phyloP scores from a whole-genome alignment of 164 flowering plant genomes.

The Liquidambar formosana region DNA sequence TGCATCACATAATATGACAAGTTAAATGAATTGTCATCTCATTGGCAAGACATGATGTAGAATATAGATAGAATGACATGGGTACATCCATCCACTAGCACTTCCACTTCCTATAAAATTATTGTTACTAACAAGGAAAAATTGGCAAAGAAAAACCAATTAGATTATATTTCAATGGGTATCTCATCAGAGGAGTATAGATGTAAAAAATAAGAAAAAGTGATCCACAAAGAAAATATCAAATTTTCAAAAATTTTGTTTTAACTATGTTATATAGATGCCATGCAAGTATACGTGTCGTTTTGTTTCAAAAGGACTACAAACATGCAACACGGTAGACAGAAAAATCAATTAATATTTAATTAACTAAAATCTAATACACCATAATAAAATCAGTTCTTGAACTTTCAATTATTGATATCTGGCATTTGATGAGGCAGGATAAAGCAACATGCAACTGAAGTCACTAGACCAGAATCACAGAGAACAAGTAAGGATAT shows the following conservation, averaged over 20 bases:
- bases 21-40: neutral
- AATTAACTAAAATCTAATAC: neutral
- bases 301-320: neutral
- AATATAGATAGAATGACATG: neutral
- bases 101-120: neutral
- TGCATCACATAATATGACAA: neutral
- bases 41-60: neutral
- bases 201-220: neutral
- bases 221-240: too few species aligned
- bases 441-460: neutral
- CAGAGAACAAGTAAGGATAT: neutral
- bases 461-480: neutral
- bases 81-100: neutral
- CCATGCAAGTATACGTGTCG: neutral
- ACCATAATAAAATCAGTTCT: neutral
- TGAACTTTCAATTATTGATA: neutral
- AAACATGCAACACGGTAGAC: neutral
- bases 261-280: neutral
- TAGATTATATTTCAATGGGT: neutral
- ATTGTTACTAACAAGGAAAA: neutral
- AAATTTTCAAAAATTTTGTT: too few species aligned
- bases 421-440: neutral
- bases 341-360: neutral
- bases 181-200: neutral
- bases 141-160: too few species aligned